Base-by-base conservation (phyloP, 495 filamentous ascomycete genomes). In the Penicillium tannophilum region DNA sequence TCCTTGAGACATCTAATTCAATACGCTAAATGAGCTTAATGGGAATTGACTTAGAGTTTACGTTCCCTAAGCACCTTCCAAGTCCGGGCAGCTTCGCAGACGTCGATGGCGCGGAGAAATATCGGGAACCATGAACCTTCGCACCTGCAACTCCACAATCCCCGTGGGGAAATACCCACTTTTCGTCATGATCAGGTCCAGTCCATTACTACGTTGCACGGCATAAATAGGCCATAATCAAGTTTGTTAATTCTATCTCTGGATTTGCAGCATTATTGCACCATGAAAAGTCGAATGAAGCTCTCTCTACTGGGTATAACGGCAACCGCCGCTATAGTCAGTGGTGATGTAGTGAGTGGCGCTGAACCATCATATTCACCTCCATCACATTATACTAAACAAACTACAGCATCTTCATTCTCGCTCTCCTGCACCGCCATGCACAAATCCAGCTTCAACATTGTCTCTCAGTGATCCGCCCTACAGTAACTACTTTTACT, bases 401-500 rank as follows among this genome's bases (percentile, higher is more conserved):
- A 26, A 4, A 19, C 4, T 6, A 6, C 19, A 57, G 48, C 31
- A 17, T 36, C 36, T 52, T 14, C 39, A 48, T 14, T 23, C 45
- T 3, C 55, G 55, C 31, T 48, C 54, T 5, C 19, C 16, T 42
- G 55, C 51, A 1, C 52, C 63, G 16, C 19, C 19, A 44, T 68
- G 65, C 41, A 16, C 24, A 12, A 52, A 48, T 50, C 16, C 46
- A 28, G 19, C 63, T 14, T 63, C 68, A 1, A 69, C 59, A 5
- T 49, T 72, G 11, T 62, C 68, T 4, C 56, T 72, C 0, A 60
- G 52, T 16, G 70, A 71, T 44, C 76, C 71, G 10, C 85, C 85
- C 1, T 87, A 87, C 67, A 72, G 83, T 31, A 86, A 88, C 59
- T 88, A 85, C 68, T 86, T 88, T 71, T 81, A 84, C 56, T 81